Evolutionary conservation across 225 moss, liverwort and hornwort genomes (phyloP), one percentile per base, ranked within the genome.

Genomic region (Sphagnum contortum): DNA sequence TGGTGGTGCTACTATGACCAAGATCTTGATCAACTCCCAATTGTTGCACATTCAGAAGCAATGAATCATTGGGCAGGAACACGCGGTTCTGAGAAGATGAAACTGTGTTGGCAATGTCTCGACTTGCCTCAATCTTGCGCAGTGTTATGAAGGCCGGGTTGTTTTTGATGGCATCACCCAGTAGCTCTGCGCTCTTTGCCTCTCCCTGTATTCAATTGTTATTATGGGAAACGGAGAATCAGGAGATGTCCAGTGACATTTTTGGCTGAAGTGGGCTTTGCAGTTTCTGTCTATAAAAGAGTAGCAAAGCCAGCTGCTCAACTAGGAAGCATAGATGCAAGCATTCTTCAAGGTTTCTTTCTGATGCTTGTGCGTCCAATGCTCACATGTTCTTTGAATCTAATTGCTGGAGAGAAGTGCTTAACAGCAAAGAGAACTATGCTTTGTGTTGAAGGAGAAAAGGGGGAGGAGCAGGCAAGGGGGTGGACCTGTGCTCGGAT

Each of bases 171-270:
- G 94, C 94, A 5, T 94, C 94, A 64, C 94, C 94, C 71, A 94
- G 91, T 14, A 94, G 73, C 77, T 94, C 91, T 9, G 94, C 94
- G 85, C 94, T 94, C 61, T 89, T 94, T 4, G 94, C 94, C 72
- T 94, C 94, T 87, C 94, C 94, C 89, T 90, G 80, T 61, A 10
- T 49, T 54, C 44, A 59, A 58, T 11, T 44, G 29, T 68, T 29
- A 13, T 9, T 44, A 53, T 5, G 5, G 4, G 2, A 4, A 60
- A 48, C 1, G 2, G 12, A 68, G 3, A 2, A 8, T 49, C 14
- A 44, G 9, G 12, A n/a, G 5, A 10, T 11, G 12, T 11, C 12
- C 5, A 29, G 29, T 29, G 29, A 29, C 29, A 29, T 29, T 29
- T 29, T 29, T 29, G 29, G 29, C 29, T 29, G 29, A 29, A 29